A percentile compares a stretch with the other conserved stretches of the same genome.
These are phyloP conservation scores for Penicillium paneum DNA, from an alignment of 2,329 filamentous ascomycete species.

Conservation along the genomic window DNA sequence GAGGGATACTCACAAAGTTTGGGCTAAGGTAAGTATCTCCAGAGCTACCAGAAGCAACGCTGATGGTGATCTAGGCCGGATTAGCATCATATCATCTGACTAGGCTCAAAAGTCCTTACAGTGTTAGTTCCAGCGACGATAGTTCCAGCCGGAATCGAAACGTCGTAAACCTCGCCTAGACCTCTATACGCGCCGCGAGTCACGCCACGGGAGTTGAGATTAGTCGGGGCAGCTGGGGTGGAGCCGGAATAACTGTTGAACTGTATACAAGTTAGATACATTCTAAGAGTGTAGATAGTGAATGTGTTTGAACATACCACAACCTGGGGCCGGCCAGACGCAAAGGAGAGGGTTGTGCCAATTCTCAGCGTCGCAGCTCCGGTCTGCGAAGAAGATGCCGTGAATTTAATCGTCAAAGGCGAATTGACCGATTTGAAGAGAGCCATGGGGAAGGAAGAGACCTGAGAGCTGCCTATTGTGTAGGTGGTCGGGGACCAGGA, in stretches of 20 bases:
- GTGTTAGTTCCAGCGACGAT: conserved; percentile 61
- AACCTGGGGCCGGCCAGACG: conserved; percentile 56
- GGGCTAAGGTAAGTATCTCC: conserved; percentile 57
- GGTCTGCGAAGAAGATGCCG: conserved; percentile 50
- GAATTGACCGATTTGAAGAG: conserved; percentile 60
- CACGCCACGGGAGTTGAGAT: conserved; percentile 63
- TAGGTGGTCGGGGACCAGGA: conserved; percentile 60
- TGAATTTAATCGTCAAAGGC: conserved; percentile 60
- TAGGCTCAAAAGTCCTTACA: conserved; percentile 10
- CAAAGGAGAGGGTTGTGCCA: conserved; percentile 62
- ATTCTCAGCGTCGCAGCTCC: conserved; percentile 59
- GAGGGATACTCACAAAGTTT: conserved; percentile 43
- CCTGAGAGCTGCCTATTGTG: conserved; percentile 55
- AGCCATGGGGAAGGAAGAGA: conserved; percentile 62
- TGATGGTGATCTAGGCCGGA: conserved; percentile 50
- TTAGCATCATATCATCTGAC: not conserved
- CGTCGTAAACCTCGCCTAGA: conserved; percentile 62
- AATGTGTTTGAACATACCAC: conserved; percentile 20
- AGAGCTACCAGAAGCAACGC: conserved; percentile 57
- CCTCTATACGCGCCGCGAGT: conserved; percentile 65
- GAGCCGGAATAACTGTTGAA: conserved; percentile 55
- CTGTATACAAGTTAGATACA: not conserved
- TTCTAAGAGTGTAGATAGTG: too few species aligned
- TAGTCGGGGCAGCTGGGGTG: conserved; percentile 54
- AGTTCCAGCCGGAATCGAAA: conserved; percentile 57